phyloP scores from a whole-genome alignment of 106 monocot species.

The Apostasia ramifera region DNA sequence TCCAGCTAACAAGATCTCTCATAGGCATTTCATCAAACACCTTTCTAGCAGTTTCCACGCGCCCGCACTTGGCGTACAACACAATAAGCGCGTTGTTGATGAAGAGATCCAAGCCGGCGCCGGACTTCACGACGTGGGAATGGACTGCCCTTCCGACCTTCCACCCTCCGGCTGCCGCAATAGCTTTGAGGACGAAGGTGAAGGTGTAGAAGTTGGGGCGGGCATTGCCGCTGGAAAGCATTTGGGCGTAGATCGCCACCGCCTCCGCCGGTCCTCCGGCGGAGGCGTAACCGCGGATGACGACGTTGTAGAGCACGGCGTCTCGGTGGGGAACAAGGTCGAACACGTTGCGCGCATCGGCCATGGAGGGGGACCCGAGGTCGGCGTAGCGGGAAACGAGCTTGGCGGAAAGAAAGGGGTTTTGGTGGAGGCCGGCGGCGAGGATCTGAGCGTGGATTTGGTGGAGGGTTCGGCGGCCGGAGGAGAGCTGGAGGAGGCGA shows the following conservation, averaged over 20 bases:
- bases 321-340: slow-evolving; percentile 22
- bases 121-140: slow-evolving; percentile 16
- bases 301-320: slow-evolving; percentile 37
- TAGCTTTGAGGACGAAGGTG: slow-evolving; percentile 44
- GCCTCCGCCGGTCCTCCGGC: slow-evolving; percentile 13
- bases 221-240: slow-evolving; percentile 7
- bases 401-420: slow-evolving; percentile 33
- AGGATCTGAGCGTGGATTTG: slow-evolving; percentile 38
- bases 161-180: slow-evolving; percentile 1
- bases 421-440: slow-evolving; percentile 11
- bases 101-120: slow-evolving; percentile 20
- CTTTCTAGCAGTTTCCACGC: slow-evolving; percentile 14
- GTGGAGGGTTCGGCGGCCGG: slow-evolving; percentile 3
- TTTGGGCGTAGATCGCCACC: slow-evolving; percentile 10
- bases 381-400: slow-evolving; percentile 31
- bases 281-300: slow-evolving; percentile 29
- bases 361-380: background rate
- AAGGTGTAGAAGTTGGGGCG: slow-evolving; percentile 39
- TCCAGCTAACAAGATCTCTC: slow-evolving; percentile 49
- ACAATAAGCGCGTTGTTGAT: slow-evolving; percentile 39
- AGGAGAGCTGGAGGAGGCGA: slow-evolving; percentile 13
- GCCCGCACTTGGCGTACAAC: slow-evolving; percentile 26
- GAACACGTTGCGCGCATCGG: slow-evolving; percentile 34
- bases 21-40: slow-evolving; percentile 30
- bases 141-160: slow-evolving; percentile 23